A percentile compares a stretch with the other conserved stretches of the same genome.
phyloP scores from a whole-genome alignment of 371 early-diverging fungal genomes.

The Blakeslea trispora region DNA sequence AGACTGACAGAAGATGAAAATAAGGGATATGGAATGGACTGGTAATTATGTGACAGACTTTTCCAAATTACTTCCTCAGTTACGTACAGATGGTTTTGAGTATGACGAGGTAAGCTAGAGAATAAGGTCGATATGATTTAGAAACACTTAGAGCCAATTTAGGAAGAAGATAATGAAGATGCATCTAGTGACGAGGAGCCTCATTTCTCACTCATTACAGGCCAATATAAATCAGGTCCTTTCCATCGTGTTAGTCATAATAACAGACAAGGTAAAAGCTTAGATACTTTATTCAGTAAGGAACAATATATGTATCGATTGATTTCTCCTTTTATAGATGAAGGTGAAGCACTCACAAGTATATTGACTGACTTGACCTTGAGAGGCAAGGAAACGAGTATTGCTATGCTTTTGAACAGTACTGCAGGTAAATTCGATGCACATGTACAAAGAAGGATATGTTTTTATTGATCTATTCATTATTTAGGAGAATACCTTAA shows the following conservation, averaged over 20 bases:
- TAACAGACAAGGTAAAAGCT: constrained; percentile 26
- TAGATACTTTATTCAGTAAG: not conserved
- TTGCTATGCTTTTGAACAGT: constrained; percentile 70
- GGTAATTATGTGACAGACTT: constrained; percentile 79
- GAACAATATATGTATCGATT: no score
- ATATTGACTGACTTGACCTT: constrained; percentile 56
- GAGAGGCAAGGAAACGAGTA: constrained; percentile 60
- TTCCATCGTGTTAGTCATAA: constrained; percentile 36
- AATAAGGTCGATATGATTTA: no score
- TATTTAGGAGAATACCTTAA: constrained; percentile 65
- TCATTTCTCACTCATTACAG: constrained; percentile 90
- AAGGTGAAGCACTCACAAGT: constrained; percentile 34
- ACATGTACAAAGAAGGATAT: not conserved
- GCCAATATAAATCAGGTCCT: constrained; percentile 64
- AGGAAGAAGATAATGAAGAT: constrained; percentile 49
- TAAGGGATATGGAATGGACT: constrained; percentile 69
- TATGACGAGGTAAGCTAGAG: constrained; percentile 49
- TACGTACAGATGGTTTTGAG: constrained; percentile 41
- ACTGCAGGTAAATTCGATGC: constrained; percentile 74
- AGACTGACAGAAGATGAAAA: constrained; percentile 9
- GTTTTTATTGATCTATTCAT: not conserved
- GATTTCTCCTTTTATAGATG: constrained; percentile 6
- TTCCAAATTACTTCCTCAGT: constrained; percentile 56
- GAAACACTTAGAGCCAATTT: no score
- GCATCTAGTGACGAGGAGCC: constrained; percentile 73